These are phyloP conservation scores for Staphylotrichum tortipilum DNA, from an alignment of 495 filamentous ascomycete genomes.

Conservation along the genomic window DNA sequence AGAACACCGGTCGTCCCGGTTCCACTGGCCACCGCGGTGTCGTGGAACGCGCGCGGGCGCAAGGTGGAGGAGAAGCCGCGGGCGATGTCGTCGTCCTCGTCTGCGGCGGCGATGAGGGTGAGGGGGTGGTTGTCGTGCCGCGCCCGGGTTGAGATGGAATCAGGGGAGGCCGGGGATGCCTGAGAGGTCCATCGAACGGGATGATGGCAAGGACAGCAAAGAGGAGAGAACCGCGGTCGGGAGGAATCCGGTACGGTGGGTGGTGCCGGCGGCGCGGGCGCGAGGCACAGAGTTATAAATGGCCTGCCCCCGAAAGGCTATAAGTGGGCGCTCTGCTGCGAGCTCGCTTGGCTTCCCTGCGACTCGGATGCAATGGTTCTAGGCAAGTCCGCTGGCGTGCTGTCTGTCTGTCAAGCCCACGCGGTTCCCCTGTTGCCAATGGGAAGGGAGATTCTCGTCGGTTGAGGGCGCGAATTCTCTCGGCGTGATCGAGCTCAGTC, in stretches of 20 bases:
- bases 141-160: neutral
- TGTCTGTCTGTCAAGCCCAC: no score
- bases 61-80: neutral
- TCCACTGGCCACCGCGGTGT: neutral
- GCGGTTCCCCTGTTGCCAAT: no score
- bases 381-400: neutral
- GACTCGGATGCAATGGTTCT: neutral
- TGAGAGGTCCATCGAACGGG: neutral
- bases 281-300: conserved; percentile 4
- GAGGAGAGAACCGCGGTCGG: neutral
- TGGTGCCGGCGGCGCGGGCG: conserved; percentile 6
- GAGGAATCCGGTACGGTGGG: conserved; percentile 1
- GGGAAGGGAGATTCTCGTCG: no score
- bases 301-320: neutral
- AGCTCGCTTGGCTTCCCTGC: neutral
- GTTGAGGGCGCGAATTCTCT: neutral
- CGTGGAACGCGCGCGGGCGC: neutral
- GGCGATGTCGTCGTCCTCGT: neutral
- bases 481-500: neutral
- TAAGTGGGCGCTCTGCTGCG: no score
- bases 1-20: neutral
- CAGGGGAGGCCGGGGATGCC: neutral
- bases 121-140: neutral
- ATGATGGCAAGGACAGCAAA: no score
- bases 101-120: neutral